Conservation (phyloP, 2,329 filamentous ascomycete genomes). For the Fusarium bulbicola region DNA sequence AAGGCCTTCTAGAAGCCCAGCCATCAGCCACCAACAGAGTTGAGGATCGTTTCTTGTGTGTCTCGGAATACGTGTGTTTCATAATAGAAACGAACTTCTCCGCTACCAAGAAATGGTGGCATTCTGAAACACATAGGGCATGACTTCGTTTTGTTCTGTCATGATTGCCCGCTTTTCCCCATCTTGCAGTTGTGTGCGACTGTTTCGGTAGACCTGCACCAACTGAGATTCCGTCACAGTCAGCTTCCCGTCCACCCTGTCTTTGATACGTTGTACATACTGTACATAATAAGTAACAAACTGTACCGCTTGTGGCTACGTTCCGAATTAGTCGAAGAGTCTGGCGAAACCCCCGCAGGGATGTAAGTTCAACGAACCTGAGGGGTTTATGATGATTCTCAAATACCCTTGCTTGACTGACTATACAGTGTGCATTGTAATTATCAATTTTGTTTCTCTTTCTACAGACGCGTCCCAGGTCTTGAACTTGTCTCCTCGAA, state of each 20-base stretch:
- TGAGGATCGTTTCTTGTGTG: constrained; percentile 12
- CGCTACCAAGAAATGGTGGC: constrained; percentile 22
- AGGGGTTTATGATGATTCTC: constrained; percentile 26
- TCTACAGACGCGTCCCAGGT: not conserved
- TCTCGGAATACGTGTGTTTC: constrained; percentile 38
- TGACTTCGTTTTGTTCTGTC: constrained; percentile 3
- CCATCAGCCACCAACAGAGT: not conserved
- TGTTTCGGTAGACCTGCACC: not conserved
- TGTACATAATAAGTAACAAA: constrained; percentile 8
- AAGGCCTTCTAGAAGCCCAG: not conserved
- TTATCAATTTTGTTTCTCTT: not conserved
- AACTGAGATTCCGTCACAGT: not conserved
- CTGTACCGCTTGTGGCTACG: constrained; percentile 21
- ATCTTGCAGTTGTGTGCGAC: not conserved
- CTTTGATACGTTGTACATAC: constrained; percentile 4
- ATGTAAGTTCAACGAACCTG: constrained; percentile 37
- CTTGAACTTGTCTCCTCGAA: not conserved
- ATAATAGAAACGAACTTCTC: constrained; percentile 31
- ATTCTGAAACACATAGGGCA: constrained; percentile 9
- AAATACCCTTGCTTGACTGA: not conserved
- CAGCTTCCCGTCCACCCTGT: constrained; percentile 3
- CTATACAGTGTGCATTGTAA: not conserved
- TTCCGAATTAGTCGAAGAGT: not conserved
- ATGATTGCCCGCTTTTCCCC: constrained; percentile 14
- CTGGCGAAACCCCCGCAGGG: constrained; percentile 27